Conservation (phyloP, 1,139 yeast species). For the Pichia kudriavzevii region DNA sequence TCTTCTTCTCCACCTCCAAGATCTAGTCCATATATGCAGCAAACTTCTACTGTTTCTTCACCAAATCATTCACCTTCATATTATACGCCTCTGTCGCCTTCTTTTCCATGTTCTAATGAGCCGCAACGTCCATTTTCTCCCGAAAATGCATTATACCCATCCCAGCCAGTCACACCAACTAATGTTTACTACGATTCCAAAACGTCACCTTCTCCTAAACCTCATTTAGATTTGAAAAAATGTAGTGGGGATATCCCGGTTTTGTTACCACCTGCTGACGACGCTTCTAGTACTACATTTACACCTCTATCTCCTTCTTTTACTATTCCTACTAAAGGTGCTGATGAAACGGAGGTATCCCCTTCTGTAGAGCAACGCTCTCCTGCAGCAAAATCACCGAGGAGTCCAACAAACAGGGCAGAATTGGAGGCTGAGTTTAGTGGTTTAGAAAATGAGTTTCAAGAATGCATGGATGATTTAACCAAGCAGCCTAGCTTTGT, state of each 20-base stretch:
- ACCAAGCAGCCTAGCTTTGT: constrained; percentile 2
- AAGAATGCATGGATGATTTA: constrained; percentile 18
- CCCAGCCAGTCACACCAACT: no score
- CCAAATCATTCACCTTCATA: not conserved
- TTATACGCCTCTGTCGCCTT: not conserved
- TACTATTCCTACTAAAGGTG: no score
- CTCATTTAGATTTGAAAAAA: not conserved
- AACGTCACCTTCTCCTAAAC: not conserved
- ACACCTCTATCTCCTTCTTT: no score
- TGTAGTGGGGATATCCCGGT: not conserved
- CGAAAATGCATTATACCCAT: no score
- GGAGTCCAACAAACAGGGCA: constrained; percentile 1
- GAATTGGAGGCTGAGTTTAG: constrained; percentile 14
- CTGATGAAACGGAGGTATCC: no score
- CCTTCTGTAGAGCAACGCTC: not conserved
- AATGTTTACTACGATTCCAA: no score
- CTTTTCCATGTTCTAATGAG: no score
- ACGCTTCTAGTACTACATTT: no score
- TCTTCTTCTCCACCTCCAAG: constrained; percentile 2
- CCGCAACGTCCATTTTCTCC: not conserved
- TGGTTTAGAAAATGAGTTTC: constrained; percentile 22
- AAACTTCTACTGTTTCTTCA: not conserved
- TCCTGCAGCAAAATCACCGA: not conserved
- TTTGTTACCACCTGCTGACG: constrained; percentile 6
- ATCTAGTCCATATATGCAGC: no score